Base-by-base conservation (phyloP, 331 rosid genomes). In the Spiraea crenata region DNA sequence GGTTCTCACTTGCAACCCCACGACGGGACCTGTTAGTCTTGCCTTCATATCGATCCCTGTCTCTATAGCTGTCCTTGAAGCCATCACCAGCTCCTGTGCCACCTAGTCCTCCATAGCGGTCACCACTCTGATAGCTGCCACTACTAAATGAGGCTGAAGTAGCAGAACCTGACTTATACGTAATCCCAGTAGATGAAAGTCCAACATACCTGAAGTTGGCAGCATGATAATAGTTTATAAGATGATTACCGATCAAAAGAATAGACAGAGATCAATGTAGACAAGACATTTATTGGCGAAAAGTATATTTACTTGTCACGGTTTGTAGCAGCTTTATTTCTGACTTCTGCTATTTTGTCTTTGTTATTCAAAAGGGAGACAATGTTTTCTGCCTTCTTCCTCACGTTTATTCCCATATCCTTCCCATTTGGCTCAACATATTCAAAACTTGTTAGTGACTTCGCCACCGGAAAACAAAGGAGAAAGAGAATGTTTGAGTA, bases 351-450 rank as follows among this genome's bases (percentile, higher is more conserved):
- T 82, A 95, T 95, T 82, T 95, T 95, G 9, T 91, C 99, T 82
- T 84, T 95, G 76, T 86, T 72, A 82, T 95, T 95, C 88, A 95
- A 66, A 73, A 95, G 93, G 72, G 86, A 82, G n/a, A 72, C 89
- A 51, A 95, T 89, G 65, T 6, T 86, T 81, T 95, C 99, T 17
- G 89, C 85, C 85, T 95, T 95, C 87, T 91, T 95, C 80, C 99
- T 88, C 74, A 95, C 99, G 86, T 95, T 95, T 78, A 95, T 79
- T 48, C 99, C 99, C 75, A 72, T 47, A 77, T 95, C 99, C 90
- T 95, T 95, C 81, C 99, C 99, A 81, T 49, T 95, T 50, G 96
- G 98, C 82, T 91, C 99, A 76, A 88, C 99, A 86, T 91, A 91
- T 78, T 95, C 99, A 74, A 91, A 95, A 76, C 89, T 91, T 72